These are phyloP conservation scores for Tetradesmus lagerheimii DNA, from an alignment of 139 green algal genomes.

Conservation along the genomic window DNA sequence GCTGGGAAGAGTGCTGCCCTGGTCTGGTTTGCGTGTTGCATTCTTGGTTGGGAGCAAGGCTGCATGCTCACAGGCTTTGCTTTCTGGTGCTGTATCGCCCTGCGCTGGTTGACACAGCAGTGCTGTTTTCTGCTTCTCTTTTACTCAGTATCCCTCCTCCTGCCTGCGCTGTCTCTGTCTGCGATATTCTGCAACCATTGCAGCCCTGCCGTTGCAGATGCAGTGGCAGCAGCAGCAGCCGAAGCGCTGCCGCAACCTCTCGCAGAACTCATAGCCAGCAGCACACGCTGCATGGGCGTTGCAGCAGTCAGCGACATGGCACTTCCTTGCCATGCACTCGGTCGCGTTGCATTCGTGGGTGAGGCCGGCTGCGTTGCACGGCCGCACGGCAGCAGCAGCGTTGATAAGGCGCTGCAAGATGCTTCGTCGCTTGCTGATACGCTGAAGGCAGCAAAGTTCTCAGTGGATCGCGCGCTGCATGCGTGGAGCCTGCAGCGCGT, in stretches of 20 bases:
- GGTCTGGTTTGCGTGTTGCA: too few relatives aligned
- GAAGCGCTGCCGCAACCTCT: constrained; percentile 26
- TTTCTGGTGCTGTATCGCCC: too few relatives aligned
- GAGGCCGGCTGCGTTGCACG: constrained; percentile 15
- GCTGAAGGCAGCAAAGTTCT: neutral
- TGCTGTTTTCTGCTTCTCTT: neutral
- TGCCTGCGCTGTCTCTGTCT: neutral
- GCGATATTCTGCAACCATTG: neutral
- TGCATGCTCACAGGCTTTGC: too few relatives aligned
- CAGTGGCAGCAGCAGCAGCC: constrained; percentile 7
- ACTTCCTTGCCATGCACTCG: neutral
- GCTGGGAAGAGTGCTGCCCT: too few relatives aligned
- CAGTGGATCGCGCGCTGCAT: neutral
- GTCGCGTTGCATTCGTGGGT: constrained; percentile 30
- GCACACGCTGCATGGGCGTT: constrained; percentile 18
- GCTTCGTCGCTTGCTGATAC: neutral
- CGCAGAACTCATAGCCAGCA: constrained; percentile 1
- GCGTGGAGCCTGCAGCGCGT: constrained; percentile 9
- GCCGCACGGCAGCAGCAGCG: constrained; percentile 26
- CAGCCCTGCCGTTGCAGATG: constrained; percentile 24
- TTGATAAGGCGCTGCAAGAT: neutral
- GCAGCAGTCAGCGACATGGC: constrained; percentile 35
- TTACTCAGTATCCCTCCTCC: neutral
- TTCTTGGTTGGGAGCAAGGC: too few relatives aligned
- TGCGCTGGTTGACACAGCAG: too few relatives aligned